Percentiles rank a stretch among this genome's conserved stretches.
phyloP scores from a whole-genome alignment of 1,139 yeast species.

The Scheffersomyces stambukii region DNA sequence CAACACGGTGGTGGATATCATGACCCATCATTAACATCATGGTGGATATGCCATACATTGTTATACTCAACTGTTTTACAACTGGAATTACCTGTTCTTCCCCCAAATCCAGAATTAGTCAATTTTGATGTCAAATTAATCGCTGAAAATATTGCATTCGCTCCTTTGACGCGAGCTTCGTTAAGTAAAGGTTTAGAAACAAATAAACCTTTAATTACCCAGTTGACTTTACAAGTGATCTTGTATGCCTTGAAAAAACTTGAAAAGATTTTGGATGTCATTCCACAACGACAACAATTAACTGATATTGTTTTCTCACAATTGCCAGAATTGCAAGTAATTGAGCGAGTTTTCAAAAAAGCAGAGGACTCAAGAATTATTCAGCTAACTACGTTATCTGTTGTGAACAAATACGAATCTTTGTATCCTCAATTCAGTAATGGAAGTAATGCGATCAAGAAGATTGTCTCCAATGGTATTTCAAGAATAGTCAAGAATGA shows the following conservation, averaged over 20 bases:
- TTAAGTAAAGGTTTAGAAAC: conserved; percentile 56
- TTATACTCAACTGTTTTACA: conserved; percentile 56
- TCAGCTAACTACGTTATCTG: conserved; percentile 22
- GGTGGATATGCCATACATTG: conserved; percentile 76
- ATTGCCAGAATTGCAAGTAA: conserved; percentile 25
- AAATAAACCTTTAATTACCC: conserved; percentile 56
- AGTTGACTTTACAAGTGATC: conserved; percentile 60
- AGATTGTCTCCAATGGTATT: conserved; percentile 17
- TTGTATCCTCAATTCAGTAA: conserved; percentile 15
- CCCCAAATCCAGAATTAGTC: conserved; percentile 5
- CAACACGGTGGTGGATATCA: conserved; percentile 54
- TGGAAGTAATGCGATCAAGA: conserved; percentile 6
- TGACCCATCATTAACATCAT: conserved; percentile 71
- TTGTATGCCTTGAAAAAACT: conserved; percentile 53
- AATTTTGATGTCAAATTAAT: conserved; percentile 20
- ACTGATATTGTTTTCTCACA: conserved; percentile 24
- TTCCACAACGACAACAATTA: conserved; percentile 24
- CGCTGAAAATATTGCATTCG: conserved; percentile 60
- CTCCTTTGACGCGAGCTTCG: conserved; percentile 56
- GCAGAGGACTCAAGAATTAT: conserved; percentile 14
- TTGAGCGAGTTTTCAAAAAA: conserved; percentile 16
- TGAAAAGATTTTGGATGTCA: conserved; percentile 28
- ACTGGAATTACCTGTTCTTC: conserved; percentile 44
- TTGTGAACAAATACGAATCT: conserved; percentile 19
- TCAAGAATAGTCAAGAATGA: conserved; percentile 16